Evolutionary conservation across 78 protist species (phyloP).

Genomic region (Dictyostelium capitatum): DNA sequence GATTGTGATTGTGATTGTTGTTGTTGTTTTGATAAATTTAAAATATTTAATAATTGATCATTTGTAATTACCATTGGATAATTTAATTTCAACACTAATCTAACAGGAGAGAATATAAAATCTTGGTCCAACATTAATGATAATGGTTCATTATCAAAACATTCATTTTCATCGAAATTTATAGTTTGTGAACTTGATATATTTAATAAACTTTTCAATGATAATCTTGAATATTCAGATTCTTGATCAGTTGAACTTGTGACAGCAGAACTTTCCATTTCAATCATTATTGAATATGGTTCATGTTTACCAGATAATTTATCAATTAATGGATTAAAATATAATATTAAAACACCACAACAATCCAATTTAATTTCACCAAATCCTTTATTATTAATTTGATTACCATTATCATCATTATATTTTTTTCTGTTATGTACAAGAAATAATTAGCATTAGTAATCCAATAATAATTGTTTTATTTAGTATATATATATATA

Average conservation of each 20-base stretch:
- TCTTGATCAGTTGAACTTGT: neutral
- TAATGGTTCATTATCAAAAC: neutral
- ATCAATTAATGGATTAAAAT: constrained; percentile 22
- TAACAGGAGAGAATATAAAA: constrained; percentile 29
- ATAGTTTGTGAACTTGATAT: too few relatives aligned
- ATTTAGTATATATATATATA: neutral
- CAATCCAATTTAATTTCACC: constrained; percentile 50
- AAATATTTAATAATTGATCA: neutral
- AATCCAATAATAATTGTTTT: neutral
- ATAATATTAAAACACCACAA: constrained; percentile 45
- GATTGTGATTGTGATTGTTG: neutral
- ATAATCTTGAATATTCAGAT: neutral
- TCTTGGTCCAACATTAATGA: neutral
- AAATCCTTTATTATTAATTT: constrained; percentile 6
- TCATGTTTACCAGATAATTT: neutral
- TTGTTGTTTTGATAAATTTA: constrained; percentile 17
- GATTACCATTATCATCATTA: neutral
- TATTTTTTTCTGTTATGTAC: neutral
- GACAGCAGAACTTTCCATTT: constrained; percentile 12
- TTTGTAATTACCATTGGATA: constrained; percentile 27
- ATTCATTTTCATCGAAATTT: neutral
- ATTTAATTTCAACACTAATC: constrained; percentile 38
- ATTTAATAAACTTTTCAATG: constrained; percentile 12
- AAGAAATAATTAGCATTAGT: neutral
- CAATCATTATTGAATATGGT: constrained; percentile 14